Evolutionary conservation across 2,329 filamentous ascomycete genomes (phyloP), one percentile per base, ranked within the genome.

Genomic region (Capronia coronata): DNA sequence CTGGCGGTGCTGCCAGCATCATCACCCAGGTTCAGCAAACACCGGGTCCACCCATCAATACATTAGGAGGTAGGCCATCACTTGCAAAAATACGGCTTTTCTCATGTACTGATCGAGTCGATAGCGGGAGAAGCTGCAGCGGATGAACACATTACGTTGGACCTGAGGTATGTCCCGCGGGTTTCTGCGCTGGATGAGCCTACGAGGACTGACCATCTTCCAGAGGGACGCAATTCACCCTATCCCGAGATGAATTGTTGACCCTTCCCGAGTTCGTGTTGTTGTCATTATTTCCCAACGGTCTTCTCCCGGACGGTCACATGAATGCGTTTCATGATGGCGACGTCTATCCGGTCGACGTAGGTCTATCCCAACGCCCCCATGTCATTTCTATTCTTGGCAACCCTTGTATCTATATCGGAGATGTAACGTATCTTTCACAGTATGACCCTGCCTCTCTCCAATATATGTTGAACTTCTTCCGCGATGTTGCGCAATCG

Each of bases 381-480:
- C 44, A 56, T 51, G 45, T 52, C 22, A 48, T 61, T 23, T 54
- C 46, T 59, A 56, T 55, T 52, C 58, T 55, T 52, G 53, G 49
- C 51, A 57, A 59, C 49, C 59, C 57, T 52, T 47, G 40, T 60
- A 52, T 59, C 43, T 56, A 60, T 57, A 55, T 64, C 43, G 77
- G 75, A 77, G 75, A 78, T 74, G 71, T 71, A 63, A 64, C 71
- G 51, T 76, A 72, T 68, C 61, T 53, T 61, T 71, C 70, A 61
- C 72, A 98, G 93, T 98, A 97, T 72, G 93, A 98, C 69, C 91
- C 93, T 19, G 83, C 84, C 46, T 97, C 91, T 41, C 80, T 98
- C 48, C 89, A 97, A 71, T 98, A 97, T 73, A 98, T 98, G 93
- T 80, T 98, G 58, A 91, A 96, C 63, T 98, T 98, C 71, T 98